Evolutionary conservation across 345 rosid species (phyloP).

Genomic region (Geranium rotundifolium): DNA sequence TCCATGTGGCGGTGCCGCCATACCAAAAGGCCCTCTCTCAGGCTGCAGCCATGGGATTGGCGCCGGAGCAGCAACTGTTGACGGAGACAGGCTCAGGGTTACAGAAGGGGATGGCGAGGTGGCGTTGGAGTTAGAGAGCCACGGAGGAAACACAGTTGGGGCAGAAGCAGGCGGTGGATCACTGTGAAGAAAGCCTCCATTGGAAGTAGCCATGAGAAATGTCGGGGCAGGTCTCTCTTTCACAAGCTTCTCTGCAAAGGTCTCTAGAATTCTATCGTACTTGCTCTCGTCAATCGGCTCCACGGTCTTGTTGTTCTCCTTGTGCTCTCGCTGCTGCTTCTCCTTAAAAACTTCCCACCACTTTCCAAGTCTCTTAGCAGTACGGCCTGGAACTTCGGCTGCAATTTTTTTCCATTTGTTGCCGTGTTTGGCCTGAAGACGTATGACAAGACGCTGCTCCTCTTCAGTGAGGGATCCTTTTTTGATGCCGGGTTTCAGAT

Average conservation of each 20-base stretch:
- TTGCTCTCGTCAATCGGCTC: background rate
- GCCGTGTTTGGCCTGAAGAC: background rate
- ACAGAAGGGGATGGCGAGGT: conserved; percentile 55
- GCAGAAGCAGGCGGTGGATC: conserved; percentile 36
- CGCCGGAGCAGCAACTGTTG: conserved; percentile 50
- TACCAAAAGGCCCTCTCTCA: conserved; percentile 38
- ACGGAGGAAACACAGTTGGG: conserved; percentile 57
- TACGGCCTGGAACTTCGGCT: background rate
- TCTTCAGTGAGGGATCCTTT: conserved; percentile 1
- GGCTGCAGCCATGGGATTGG: conserved; percentile 81
- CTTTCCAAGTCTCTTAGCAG: background rate
- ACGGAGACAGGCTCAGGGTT: conserved; percentile 69
- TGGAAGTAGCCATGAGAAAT: conserved; percentile 63
- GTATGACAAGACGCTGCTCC: conserved; percentile 1
- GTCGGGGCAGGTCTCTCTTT: background rate
- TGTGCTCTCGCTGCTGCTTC: background rate
- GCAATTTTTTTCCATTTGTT: conserved; percentile 4
- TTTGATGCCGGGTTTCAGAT: background rate
- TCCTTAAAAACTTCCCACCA: conserved; percentile 3
- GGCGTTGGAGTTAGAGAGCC: conserved; percentile 69
- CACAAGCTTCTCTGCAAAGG: conserved; percentile 1
- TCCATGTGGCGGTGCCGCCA: conserved; percentile 33
- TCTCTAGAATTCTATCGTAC: background rate
- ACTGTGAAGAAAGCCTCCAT: conserved; percentile 53
- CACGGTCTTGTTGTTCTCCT: conserved; percentile 5